phyloP scores from a whole-genome alignment of 495 filamentous ascomycete species.

The Penicillium paxilli region DNA sequence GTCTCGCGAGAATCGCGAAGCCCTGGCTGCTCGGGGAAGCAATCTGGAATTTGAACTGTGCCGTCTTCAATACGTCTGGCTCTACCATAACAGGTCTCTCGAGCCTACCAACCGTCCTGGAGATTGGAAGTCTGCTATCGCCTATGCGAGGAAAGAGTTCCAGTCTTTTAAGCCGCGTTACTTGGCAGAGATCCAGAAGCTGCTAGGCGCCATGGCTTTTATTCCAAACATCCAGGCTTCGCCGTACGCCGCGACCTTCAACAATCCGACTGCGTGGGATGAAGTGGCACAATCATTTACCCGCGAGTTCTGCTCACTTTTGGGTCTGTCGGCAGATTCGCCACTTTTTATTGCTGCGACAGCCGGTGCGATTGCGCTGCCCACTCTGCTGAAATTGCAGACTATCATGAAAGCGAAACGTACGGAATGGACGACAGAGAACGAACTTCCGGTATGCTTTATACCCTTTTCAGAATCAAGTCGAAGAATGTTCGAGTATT shows the following conservation, averaged over 20 bases:
- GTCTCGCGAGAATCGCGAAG: constrained; percentile 67
- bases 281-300: constrained; percentile 85
- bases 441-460: constrained; percentile 75
- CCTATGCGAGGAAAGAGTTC: constrained; percentile 71
- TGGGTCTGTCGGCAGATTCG: constrained; percentile 82
- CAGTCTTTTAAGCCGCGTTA: constrained; percentile 68
- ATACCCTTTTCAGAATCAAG: background rate
- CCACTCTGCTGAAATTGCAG: constrained; percentile 77
- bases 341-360: constrained; percentile 90
- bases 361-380: constrained; percentile 87
- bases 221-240: constrained; percentile 63
- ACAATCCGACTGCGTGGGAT: constrained; percentile 70
- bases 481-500: too few species aligned
- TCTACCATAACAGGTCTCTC: constrained; percentile 58
- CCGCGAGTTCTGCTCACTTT: constrained; percentile 88
- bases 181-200: constrained; percentile 69
- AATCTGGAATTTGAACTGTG: constrained; percentile 94
- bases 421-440: constrained; percentile 89
- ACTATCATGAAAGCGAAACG: constrained; percentile 81
- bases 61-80: constrained; percentile 81
- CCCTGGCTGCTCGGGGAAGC: constrained; percentile 78
- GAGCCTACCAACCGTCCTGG: constrained; percentile 16
- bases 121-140: constrained; percentile 60
- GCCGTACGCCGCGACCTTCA: constrained; percentile 76
- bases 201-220: constrained; percentile 76